Conservation (phyloP, 805 yeast genomes). For the Sugiyamaella lignohabitans region DNA sequence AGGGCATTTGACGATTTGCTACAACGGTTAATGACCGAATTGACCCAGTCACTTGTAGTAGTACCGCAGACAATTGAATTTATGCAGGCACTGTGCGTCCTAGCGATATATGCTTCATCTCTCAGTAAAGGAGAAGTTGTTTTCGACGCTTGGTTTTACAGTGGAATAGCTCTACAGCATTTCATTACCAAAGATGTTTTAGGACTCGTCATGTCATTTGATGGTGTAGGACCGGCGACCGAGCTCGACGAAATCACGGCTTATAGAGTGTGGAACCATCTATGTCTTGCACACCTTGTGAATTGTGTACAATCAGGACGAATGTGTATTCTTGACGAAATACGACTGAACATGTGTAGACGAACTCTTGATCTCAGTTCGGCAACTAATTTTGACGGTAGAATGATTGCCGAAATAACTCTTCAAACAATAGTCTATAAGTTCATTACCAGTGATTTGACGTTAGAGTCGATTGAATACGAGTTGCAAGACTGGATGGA, state of each 20-base stretch:
- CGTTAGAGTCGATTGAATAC: constrained; percentile 36
- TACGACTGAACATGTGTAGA: constrained; percentile 52
- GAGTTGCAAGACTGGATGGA: constrained; percentile 57
- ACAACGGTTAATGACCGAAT: constrained; percentile 43
- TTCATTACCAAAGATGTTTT: constrained; percentile 45
- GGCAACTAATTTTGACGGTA: constrained; percentile 74
- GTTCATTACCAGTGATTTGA: constrained; percentile 40
- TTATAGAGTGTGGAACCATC: constrained; percentile 64
- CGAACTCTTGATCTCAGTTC: constrained; percentile 49
- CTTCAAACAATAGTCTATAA: constrained; percentile 53
- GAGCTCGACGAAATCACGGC: constrained; percentile 50
- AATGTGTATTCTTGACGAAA: constrained; percentile 54
- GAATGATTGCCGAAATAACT: constrained; percentile 72
- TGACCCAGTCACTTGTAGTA: constrained; percentile 39
- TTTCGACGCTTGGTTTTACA: constrained; percentile 65
- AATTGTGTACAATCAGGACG: constrained; percentile 62
- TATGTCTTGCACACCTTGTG: constrained; percentile 60
- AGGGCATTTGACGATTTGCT: constrained; percentile 41
- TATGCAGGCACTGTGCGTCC: constrained; percentile 58
- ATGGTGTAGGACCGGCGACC: constrained; percentile 30
- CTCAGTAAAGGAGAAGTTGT: constrained; percentile 46
- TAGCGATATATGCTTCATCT: constrained; percentile 60
- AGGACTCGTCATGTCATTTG: constrained; percentile 24
- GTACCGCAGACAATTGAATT: constrained; percentile 50
- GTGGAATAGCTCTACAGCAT: constrained; percentile 59